A percentile compares a stretch with the other conserved stretches of the same genome.
Conservation (phyloP, 768 basidiomycete species). For the Russula foetens region DNA sequence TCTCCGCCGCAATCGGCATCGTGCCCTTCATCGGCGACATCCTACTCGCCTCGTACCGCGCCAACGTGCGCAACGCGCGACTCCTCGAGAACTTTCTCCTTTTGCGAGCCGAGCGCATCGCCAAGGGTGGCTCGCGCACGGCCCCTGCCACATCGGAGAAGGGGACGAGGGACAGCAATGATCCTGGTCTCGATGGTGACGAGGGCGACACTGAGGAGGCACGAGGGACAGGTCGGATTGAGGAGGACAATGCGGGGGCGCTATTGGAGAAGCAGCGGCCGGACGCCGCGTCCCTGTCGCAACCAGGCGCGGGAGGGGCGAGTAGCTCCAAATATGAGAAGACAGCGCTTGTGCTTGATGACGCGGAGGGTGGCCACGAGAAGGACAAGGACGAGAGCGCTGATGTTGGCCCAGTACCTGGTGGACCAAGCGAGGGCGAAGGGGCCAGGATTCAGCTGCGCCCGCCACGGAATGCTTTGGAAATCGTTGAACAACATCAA, state of each 20-base stretch:
- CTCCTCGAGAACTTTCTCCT: slow-evolving; percentile 80
- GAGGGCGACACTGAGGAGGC: not conserved
- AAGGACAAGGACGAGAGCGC: no score
- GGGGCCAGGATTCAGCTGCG: not conserved
- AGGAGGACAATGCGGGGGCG: not conserved
- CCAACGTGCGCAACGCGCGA: slow-evolving; percentile 83
- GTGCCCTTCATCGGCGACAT: slow-evolving; percentile 74
- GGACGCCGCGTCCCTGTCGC: not conserved
- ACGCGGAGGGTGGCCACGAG: no score
- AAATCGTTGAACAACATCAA: not conserved
- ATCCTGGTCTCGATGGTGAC: not conserved
- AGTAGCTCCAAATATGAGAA: not conserved
- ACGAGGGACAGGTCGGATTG: not conserved
- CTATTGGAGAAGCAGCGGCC: not conserved
- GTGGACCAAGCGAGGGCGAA: no score
- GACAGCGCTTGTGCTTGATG: not conserved
- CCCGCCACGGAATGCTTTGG: not conserved
- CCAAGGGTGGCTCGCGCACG: not conserved
- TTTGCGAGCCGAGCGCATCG: slow-evolving; percentile 42
- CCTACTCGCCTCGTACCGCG: slow-evolving; percentile 67
- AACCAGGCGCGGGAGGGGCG: not conserved
- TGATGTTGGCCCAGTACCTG: no score
- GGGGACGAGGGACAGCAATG: not conserved
- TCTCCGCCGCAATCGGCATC: slow-evolving; percentile 58
- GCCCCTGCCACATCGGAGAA: not conserved